Percentiles rank a stretch among this genome's conserved stretches.
phyloP scores from a whole-genome alignment of 225 moss, liverwort and hornwort species.

The Marchantia polymorpha region DNA sequence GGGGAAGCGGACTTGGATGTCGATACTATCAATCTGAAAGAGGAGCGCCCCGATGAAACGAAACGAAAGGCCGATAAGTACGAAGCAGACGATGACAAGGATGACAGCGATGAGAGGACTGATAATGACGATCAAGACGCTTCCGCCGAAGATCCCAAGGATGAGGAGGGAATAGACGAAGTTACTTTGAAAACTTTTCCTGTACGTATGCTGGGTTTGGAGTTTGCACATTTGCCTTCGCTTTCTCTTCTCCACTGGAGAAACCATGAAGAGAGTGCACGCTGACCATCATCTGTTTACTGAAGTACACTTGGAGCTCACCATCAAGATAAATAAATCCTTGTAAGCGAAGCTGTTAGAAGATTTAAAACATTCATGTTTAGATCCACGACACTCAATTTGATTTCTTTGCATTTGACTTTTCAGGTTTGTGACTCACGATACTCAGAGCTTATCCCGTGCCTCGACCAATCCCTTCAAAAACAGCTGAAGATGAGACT shows the following conservation, averaged over 20 bases:
- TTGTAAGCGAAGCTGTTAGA: background rate
- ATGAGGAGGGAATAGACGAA: conserved; percentile 35
- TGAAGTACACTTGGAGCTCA: background rate
- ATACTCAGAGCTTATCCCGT: conserved; percentile 86
- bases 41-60: conserved; percentile 1
- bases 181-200: conserved; percentile 54
- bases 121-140: conserved; percentile 47
- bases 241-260: background rate
- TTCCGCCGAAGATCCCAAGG: conserved; percentile 29
- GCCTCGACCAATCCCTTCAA: conserved; percentile 59
- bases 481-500: conserved; percentile 81
- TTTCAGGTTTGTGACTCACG: conserved; percentile 69
- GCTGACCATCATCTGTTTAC: background rate
- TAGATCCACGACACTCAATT: background rate
- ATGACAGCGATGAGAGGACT: conserved; percentile 48
- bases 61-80: conserved; percentile 1
- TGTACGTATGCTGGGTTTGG: conserved; percentile 41
- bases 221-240: background rate
- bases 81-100: conserved; percentile 43
- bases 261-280: background rate
- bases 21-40: conserved; percentile 11
- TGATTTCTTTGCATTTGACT: background rate
- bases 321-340: too few relatives aligned
- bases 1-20: conserved; percentile 1
- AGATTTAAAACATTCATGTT: background rate